Percentiles rank a stretch among this genome's conserved stretches.
These are phyloP conservation scores for Vitis vinifera DNA, from an alignment of 164 flowering plant genomes.

Conservation along the genomic window ASM3070453v1 NC_081817.1:24327501-24328000, in stretches of 20 bases:
- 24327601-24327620: not conserved
- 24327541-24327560: not conserved
- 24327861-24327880: slow-evolving; percentile 3
- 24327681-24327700: slow-evolving; percentile 7
- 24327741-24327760: slow-evolving; percentile 5
- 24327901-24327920: slow-evolving; percentile 3
- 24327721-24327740: slow-evolving; percentile 9
- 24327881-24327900: slow-evolving; percentile 8
- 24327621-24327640: not conserved
- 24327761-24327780: slow-evolving; percentile 11
- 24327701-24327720: not conserved
- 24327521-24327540: not conserved
- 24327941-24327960: slow-evolving; percentile 4
- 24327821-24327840: slow-evolving; percentile 10
- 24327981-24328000: not conserved
- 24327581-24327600: not conserved
- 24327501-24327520: slow-evolving; percentile 14
- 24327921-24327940: not conserved
- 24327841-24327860: not conserved
- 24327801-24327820: not conserved
- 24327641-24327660: not conserved
- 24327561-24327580: not conserved
- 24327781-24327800: not conserved
- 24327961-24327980: not conserved
- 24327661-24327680: not conserved